Conservation (phyloP, 1,284 basidiomycete species). For the Xerocomus minutiporus region DNA sequence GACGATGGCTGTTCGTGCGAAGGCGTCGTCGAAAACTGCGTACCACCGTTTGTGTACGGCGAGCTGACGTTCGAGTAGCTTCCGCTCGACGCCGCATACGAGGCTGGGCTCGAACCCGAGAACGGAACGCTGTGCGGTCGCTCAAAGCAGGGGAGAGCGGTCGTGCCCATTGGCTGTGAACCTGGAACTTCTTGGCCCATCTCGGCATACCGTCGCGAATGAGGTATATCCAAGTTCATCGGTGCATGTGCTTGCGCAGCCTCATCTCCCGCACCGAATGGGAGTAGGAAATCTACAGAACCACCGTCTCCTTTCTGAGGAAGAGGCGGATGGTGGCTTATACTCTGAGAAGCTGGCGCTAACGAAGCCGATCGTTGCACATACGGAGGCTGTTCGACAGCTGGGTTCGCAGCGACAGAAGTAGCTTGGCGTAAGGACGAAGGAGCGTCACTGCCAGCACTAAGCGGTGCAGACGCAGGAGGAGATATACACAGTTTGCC, state of each 20-base stretch:
- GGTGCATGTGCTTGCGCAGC: conserved; percentile 10
- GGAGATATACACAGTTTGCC: conserved; percentile 13
- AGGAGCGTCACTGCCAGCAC: conserved; percentile 8
- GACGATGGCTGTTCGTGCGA: conserved; percentile 21
- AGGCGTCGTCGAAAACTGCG: conserved; percentile 17
- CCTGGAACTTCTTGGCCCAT: conserved; percentile 12
- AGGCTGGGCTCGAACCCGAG: conserved; percentile 23
- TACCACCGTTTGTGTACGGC: conserved; percentile 24
- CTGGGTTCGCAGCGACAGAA: conserved; percentile 16
- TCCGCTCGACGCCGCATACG: conserved; percentile 23
- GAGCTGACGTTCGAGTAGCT: conserved; percentile 27
- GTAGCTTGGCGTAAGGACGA: conserved; percentile 9
- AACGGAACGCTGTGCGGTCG: conserved; percentile 24
- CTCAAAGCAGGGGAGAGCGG: conserved; percentile 15
- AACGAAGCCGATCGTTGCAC: conserved; percentile 14
- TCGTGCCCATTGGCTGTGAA: conserved; percentile 14
- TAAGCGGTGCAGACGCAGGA: not conserved
- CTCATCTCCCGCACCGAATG: conserved; percentile 25
- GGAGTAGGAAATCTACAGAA: conserved; percentile 23
- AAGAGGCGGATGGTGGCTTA: conserved; percentile 2
- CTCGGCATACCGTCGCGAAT: conserved; percentile 19
- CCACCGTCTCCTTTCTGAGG: conserved; percentile 19
- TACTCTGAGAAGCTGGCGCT: conserved; percentile 4
- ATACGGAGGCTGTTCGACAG: conserved; percentile 14
- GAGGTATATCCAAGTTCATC: conserved; percentile 19